A percentile compares a stretch with the other conserved stretches of the same genome.
These are phyloP conservation scores for Arthrinium phaeospermum DNA, from an alignment of 2,329 filamentous ascomycete species.

Conservation along the genomic window DNA sequence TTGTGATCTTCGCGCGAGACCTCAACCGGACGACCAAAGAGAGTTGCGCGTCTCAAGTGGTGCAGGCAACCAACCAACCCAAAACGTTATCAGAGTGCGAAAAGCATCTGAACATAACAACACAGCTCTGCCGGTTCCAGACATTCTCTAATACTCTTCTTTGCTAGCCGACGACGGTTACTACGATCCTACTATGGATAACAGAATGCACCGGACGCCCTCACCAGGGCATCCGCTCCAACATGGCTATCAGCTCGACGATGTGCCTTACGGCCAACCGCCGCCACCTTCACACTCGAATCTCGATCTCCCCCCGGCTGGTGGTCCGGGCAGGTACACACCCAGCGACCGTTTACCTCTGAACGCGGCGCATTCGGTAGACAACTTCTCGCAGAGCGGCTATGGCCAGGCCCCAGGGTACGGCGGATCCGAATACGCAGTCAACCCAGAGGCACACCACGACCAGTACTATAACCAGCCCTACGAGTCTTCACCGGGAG, in stretches of 20 bases:
- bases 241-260: constrained; percentile 81
- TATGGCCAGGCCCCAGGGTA: constrained; percentile 51
- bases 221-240: constrained; percentile 77
- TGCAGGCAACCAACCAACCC: constrained; percentile 2
- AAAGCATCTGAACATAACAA: constrained; percentile 8
- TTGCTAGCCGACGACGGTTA: constrained; percentile 60
- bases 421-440: constrained; percentile 70
- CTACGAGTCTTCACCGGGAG: constrained; percentile 71
- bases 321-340: constrained; percentile 53
- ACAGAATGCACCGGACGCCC: constrained; percentile 65
- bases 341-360: constrained; percentile 79
- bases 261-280: constrained; percentile 69
- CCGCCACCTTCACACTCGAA: constrained; percentile 31
- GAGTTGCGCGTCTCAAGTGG: constrained; percentile 15
- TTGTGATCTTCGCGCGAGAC: constrained; percentile 8
- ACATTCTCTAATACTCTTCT: constrained; percentile 6
- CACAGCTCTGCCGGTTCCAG: constrained; percentile 16
- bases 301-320: constrained; percentile 19
- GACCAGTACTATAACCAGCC: constrained; percentile 86
- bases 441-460: constrained; percentile 85
- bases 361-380: constrained; percentile 75
- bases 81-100: not conserved
- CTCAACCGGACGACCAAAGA: constrained; percentile 1
- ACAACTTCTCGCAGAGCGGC: constrained; percentile 51
- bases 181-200: constrained; percentile 66